A percentile compares a stretch with the other conserved stretches of the same genome.
Evolutionary conservation across 176 grass and related monocot species (phyloP).

Genomic region (Musa beccarii): DNA sequence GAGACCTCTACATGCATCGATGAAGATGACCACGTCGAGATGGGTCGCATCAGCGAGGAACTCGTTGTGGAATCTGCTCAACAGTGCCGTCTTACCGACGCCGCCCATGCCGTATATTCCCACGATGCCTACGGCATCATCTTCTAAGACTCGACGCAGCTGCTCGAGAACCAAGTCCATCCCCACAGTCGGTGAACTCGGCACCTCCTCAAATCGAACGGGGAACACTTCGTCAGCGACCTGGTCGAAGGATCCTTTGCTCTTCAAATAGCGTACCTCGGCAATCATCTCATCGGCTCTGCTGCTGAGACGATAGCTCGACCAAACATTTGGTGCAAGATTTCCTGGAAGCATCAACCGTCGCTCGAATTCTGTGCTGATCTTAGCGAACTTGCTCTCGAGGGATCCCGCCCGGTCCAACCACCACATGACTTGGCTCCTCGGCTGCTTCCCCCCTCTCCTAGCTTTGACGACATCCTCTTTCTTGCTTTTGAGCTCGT

Average conservation of each 20-base stretch:
- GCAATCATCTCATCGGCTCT: conserved; percentile 1
- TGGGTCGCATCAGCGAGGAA: conserved; percentile 11
- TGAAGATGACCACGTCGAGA: conserved; percentile 1
- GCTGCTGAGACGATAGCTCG: not conserved
- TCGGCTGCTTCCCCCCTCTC: conserved; percentile 3
- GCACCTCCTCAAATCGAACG: conserved; percentile 1
- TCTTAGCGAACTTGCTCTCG: not conserved
- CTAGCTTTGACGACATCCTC: not conserved
- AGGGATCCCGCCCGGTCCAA: not conserved
- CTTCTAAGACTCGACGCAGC: not conserved
- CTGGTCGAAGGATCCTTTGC: conserved; percentile 4
- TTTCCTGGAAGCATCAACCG: conserved; percentile 2
- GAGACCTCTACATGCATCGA: conserved; percentile 5
- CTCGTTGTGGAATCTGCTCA: conserved; percentile 28
- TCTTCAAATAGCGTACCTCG: conserved; percentile 2
- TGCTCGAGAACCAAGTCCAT: conserved; percentile 10
- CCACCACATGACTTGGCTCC: conserved; percentile 12
- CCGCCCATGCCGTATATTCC: conserved; percentile 31
- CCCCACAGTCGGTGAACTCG: not conserved
- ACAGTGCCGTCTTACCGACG: conserved; percentile 22
- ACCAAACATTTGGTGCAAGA: not conserved
- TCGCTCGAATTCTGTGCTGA: not conserved
- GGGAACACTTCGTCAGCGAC: not conserved
- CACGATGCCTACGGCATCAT: conserved; percentile 1
- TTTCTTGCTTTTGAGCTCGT: conserved; percentile 12